A percentile compares a stretch with the other conserved stretches of the same genome.
These are phyloP conservation scores for Aureobasidium zeae DNA, from an alignment of 2,329 filamentous ascomycete genomes.

Conservation along the genomic window DNA sequence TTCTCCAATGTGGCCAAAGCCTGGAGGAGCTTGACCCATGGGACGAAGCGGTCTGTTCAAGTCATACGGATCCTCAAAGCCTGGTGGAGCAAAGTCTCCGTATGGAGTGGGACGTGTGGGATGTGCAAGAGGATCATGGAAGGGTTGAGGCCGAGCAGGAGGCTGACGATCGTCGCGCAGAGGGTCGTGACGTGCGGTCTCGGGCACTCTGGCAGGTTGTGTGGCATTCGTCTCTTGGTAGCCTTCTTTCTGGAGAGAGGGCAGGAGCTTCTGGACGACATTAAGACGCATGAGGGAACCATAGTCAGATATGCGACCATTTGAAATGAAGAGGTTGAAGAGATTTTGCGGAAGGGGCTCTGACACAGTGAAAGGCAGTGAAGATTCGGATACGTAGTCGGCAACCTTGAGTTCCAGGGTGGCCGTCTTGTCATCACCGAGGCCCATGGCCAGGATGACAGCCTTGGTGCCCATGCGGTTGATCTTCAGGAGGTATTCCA, in stretches of 20 bases:
- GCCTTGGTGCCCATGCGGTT: conserved; percentile 74
- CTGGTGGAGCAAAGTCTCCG: conserved; percentile 73
- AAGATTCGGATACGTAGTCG: conserved; percentile 62
- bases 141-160: conserved; percentile 59
- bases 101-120: conserved; percentile 55
- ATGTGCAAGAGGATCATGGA: conserved; percentile 49
- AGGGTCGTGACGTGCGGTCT: conserved; percentile 36
- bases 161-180: conserved; percentile 46
- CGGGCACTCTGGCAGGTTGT: conserved; percentile 19
- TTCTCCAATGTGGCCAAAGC: conserved; percentile 57
- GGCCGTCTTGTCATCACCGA: conserved; percentile 72
- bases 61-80: conserved; percentile 88
- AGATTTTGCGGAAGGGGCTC: conserved; percentile 36
- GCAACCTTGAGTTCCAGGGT: conserved; percentile 64
- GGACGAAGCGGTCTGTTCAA: conserved; percentile 57
- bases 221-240: conserved; percentile 45
- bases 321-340: conserved; percentile 62
- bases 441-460: conserved; percentile 69
- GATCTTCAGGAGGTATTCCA: conserved; percentile 73
- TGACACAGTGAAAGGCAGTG: conserved; percentile 39
- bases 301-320: conserved; percentile 57
- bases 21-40: conserved; percentile 34
- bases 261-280: conserved; percentile 76
- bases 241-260: conserved; percentile 65
- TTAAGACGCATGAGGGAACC: conserved; percentile 63